phyloP scores from a whole-genome alignment of 495 filamentous ascomycete species.

The Neurospora sp. region DNA sequence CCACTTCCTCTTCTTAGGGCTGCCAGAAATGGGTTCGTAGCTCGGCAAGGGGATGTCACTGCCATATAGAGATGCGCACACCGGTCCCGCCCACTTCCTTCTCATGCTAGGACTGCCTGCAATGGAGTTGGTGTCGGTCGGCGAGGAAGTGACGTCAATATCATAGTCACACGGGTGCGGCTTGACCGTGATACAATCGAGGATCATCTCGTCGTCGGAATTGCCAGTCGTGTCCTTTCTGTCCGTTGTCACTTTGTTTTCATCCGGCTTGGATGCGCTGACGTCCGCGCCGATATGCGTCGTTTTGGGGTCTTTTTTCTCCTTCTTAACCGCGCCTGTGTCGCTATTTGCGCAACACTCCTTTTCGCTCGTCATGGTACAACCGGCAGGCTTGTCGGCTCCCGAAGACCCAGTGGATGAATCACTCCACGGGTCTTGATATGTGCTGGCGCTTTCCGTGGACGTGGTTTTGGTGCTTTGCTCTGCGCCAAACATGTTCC shows the following conservation, averaged over 20 bases:
- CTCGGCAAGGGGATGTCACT: background rate
- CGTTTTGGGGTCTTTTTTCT: background rate
- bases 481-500: background rate
- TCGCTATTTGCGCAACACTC: background rate
- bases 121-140: background rate
- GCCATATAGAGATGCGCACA: background rate
- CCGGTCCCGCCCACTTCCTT: background rate
- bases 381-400: background rate
- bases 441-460: background rate
- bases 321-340: background rate
- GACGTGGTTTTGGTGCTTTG: background rate
- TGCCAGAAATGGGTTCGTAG: background rate
- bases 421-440: background rate
- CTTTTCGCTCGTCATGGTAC: background rate
- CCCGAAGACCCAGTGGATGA: background rate
- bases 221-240: background rate
- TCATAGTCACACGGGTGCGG: background rate
- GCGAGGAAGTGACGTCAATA: background rate
- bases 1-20: background rate
- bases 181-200: background rate
- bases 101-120: background rate
- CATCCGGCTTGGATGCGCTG: background rate
- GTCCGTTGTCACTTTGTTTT: background rate
- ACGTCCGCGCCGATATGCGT: background rate
- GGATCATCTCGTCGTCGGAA: background rate